These are phyloP conservation scores for Lathyrus oleraceus DNA, from an alignment of 306 rosid genomes.

Conservation along the genomic window DNA sequence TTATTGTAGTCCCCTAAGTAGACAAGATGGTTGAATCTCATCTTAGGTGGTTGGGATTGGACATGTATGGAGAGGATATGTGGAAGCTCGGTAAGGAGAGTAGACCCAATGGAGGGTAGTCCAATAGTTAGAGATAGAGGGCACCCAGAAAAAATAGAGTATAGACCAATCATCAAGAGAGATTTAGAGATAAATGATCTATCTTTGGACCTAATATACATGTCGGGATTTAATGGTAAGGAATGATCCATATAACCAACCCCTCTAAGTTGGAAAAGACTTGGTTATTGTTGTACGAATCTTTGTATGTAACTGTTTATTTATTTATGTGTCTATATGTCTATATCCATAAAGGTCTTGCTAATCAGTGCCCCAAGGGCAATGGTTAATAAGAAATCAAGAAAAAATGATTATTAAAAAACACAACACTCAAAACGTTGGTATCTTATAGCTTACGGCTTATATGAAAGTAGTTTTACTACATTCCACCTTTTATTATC, in stretches of 20 bases:
- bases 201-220: neutral
- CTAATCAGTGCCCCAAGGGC: neutral
- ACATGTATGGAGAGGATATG: neutral
- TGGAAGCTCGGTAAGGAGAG: neutral
- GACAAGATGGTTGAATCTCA: neutral
- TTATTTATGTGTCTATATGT: neutral
- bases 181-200: neutral
- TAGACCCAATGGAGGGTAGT: neutral
- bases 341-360: neutral
- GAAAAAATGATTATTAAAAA: neutral
- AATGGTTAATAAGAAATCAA: neutral
- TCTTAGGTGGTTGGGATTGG: neutral
- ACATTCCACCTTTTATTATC: neutral
- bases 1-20: neutral
- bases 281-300: neutral
- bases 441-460: neutral
- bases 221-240: neutral
- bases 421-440: neutral
- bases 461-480: neutral
- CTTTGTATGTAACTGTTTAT: neutral
- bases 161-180: neutral
- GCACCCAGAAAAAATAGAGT: constrained; percentile 1
- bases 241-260: neutral
- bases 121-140: neutral
- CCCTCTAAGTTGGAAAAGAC: neutral